Percentiles rank a stretch among this genome's conserved stretches.
Evolutionary conservation across 331 rosid genomes (phyloP).

Genomic region (Erythrophleum ivorense): DNA sequence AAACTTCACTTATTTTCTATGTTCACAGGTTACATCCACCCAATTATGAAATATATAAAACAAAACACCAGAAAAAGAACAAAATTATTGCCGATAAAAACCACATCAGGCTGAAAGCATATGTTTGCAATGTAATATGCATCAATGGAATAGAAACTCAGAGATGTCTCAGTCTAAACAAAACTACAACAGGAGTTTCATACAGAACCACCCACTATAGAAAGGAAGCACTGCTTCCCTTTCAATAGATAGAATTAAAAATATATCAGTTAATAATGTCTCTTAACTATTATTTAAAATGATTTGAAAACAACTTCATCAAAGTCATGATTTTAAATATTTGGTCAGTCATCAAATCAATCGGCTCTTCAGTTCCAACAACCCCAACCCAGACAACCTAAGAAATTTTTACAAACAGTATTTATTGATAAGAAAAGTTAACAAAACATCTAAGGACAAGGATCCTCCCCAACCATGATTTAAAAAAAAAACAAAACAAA

Average conservation of each 20-base stretch:
- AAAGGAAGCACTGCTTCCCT: background rate
- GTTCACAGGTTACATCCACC: background rate
- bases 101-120: background rate
- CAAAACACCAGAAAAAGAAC: slow-evolving; percentile 23
- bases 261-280: background rate
- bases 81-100: background rate
- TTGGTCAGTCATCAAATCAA: background rate
- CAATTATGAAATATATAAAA: background rate
- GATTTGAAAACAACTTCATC: background rate
- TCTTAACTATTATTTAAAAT: background rate
- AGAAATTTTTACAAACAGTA: background rate
- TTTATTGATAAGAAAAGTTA: no score
- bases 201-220: background rate
- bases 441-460: background rate
- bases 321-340: background rate
- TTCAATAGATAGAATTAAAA: background rate
- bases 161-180: background rate
- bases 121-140: background rate
- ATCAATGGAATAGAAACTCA: background rate
- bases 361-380: background rate
- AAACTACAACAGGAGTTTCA: background rate
- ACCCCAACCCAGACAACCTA: background rate
- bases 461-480: background rate
- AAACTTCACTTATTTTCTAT: background rate
- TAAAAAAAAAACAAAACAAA: no score